Evolutionary conservation across 495 filamentous ascomycete genomes (phyloP).

Genomic region (Podospora fimiseda): DNA sequence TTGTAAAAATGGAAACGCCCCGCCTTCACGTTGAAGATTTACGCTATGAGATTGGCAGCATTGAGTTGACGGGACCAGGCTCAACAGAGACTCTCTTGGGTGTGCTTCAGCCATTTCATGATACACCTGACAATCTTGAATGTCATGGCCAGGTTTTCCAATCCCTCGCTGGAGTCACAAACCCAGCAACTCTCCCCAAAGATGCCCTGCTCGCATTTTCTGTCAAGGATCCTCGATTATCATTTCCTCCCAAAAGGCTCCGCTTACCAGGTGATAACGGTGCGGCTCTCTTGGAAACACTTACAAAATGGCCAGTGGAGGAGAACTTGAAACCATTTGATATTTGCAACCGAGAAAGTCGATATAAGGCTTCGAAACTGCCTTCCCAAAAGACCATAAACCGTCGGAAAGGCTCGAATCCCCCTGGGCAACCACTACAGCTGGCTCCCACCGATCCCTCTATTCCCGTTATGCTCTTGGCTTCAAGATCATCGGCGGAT

Average conservation of each 20-base stretch:
- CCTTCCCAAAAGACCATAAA: constrained; percentile 83
- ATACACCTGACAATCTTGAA: constrained; percentile 23
- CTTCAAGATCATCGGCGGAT: constrained; percentile 44
- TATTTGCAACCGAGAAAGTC: constrained; percentile 63
- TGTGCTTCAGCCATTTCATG: constrained; percentile 54
- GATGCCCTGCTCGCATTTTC: constrained; percentile 68
- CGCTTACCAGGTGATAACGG: constrained; percentile 43
- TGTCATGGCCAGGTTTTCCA: constrained; percentile 53
- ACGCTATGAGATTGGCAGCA: constrained; percentile 89
- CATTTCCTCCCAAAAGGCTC: constrained; percentile 55
- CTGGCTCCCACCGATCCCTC: constrained; percentile 61
- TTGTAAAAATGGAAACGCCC: constrained; percentile 65
- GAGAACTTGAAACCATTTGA: constrained; percentile 42
- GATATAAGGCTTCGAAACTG: constrained; percentile 53
- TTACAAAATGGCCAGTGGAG: constrained; percentile 69
- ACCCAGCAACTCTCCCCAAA: constrained; percentile 67
- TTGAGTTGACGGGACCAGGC: constrained; percentile 77
- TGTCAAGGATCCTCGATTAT: constrained; percentile 72
- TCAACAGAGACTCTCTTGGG: constrained; percentile 75
- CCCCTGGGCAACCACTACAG: constrained; percentile 58
- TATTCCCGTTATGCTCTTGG: constrained; percentile 71
- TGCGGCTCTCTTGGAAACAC: constrained; percentile 42
- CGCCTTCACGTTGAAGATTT: constrained; percentile 78
- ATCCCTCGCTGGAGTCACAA: constrained; percentile 62
- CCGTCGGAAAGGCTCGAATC: constrained; percentile 63